Evolutionary conservation across 257 asterid genomes (phyloP).

Genomic region (Solanum dulcamara): DNA sequence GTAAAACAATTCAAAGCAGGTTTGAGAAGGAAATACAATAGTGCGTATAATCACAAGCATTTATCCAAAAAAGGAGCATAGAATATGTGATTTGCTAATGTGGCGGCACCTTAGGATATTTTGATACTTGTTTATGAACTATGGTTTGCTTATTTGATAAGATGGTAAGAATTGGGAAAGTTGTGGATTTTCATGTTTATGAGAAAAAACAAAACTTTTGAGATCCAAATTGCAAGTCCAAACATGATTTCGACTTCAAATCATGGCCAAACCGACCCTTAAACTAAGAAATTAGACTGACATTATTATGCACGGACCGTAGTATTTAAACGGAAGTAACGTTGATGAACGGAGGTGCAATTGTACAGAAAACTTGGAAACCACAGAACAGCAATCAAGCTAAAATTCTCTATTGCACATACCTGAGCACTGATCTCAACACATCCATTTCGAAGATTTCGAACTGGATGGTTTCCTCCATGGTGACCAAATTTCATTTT

Average conservation of each 20-base stretch:
- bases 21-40: background rate
- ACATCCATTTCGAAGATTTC: slow-evolving; percentile 59
- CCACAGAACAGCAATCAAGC: background rate
- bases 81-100: background rate
- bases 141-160: background rate
- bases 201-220: background rate
- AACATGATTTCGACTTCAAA: background rate
- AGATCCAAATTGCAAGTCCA: background rate
- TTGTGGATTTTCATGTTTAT: background rate
- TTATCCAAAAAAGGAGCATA: background rate
- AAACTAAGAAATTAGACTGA: background rate
- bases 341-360: background rate
- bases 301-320: background rate
- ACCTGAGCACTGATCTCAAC: slow-evolving; percentile 99
- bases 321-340: background rate
- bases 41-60: background rate
- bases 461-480: slow-evolving; percentile 99
- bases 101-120: background rate
- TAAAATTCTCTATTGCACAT: background rate
- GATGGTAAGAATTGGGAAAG: background rate
- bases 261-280: background rate
- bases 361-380: background rate
- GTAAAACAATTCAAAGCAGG: background rate
- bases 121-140: background rate
- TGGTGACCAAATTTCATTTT: slow-evolving; percentile 99